Conservation (phyloP, 2,329 filamentous ascomycete genomes). For the Parastagonospora avenae region DNA sequence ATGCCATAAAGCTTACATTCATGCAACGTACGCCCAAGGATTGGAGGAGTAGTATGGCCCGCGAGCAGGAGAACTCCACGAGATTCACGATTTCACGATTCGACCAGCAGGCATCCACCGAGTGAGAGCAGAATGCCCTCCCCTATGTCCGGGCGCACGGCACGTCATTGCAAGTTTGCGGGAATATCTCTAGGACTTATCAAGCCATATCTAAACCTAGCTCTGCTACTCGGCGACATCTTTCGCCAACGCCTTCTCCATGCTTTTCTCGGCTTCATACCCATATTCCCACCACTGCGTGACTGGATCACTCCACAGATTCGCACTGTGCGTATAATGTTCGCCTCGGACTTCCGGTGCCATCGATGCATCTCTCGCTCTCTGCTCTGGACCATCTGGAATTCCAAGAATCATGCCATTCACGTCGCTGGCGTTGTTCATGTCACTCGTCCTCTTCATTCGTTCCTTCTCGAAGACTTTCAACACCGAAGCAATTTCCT, state of each 20-base stretch:
- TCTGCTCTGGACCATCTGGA: conserved; percentile 26
- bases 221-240: too few relatives aligned
- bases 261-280: conserved; percentile 50
- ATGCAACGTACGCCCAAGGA: too few relatives aligned
- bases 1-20: too few relatives aligned
- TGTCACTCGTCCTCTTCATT: conserved; percentile 50
- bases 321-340: conserved; percentile 47
- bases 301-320: conserved; percentile 56
- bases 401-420: conserved; percentile 57
- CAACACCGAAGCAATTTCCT: conserved; percentile 45
- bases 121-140: too few relatives aligned
- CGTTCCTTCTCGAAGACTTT: conserved; percentile 51
- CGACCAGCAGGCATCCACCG: too few relatives aligned
- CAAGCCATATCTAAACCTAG: too few relatives aligned
- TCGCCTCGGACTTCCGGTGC: conserved; percentile 45
- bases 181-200: too few relatives aligned
- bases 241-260: conserved; percentile 19
- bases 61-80: too few relatives aligned
- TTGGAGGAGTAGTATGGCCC: too few relatives aligned
- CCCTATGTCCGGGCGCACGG: too few relatives aligned
- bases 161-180: too few relatives aligned
- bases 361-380: conserved; percentile 25
- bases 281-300: conserved; percentile 57
- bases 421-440: conserved; percentile 55
- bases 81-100: too few relatives aligned